Evolutionary conservation across 768 basidiomycete genomes (phyloP).

Genomic region (Agaricus blazei): DNA sequence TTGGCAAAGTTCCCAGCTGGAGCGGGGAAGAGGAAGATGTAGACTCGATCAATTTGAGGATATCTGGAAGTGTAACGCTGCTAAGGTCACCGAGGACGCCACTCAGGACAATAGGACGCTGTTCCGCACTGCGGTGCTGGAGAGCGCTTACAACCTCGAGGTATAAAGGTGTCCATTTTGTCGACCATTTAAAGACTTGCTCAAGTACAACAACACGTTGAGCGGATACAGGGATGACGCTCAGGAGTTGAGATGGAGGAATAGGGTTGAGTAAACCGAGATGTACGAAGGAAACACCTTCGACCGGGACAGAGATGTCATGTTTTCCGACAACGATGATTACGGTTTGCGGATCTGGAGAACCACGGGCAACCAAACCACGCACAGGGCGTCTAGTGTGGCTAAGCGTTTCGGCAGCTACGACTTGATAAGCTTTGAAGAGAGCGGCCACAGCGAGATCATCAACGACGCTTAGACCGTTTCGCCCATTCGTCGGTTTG

Average conservation of each 20-base stretch:
- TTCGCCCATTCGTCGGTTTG: constrained; percentile 6
- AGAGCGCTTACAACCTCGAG: constrained; percentile 74
- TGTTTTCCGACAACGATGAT: constrained; percentile 65
- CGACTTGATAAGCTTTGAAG: constrained; percentile 62
- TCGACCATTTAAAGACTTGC: constrained; percentile 69
- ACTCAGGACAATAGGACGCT: constrained; percentile 52
- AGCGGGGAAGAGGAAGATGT: constrained; percentile 36
- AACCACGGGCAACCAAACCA: constrained; percentile 48
- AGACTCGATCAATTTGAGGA: constrained; percentile 48
- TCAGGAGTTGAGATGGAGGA: constrained; percentile 51
- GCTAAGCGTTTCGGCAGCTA: constrained; percentile 58
- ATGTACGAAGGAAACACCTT: constrained; percentile 59
- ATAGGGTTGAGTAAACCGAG: constrained; percentile 70
- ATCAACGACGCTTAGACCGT: constrained; percentile 14
- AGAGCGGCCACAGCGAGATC: constrained; percentile 25
- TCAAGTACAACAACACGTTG: constrained; percentile 77
- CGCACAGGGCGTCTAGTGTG: constrained; percentile 57
- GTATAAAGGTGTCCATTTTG: constrained; percentile 85
- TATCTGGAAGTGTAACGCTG: constrained; percentile 33
- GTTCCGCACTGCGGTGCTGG: constrained; percentile 48
- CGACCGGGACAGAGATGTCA: constrained; percentile 33
- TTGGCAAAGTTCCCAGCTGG: constrained; percentile 37
- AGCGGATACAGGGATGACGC: constrained; percentile 55
- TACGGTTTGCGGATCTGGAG: constrained; percentile 56
- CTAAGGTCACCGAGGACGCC: constrained; percentile 53